Conservation (phyloP, 2,329 filamentous ascomycete species). For the Aureobasidium sp. region DNA sequence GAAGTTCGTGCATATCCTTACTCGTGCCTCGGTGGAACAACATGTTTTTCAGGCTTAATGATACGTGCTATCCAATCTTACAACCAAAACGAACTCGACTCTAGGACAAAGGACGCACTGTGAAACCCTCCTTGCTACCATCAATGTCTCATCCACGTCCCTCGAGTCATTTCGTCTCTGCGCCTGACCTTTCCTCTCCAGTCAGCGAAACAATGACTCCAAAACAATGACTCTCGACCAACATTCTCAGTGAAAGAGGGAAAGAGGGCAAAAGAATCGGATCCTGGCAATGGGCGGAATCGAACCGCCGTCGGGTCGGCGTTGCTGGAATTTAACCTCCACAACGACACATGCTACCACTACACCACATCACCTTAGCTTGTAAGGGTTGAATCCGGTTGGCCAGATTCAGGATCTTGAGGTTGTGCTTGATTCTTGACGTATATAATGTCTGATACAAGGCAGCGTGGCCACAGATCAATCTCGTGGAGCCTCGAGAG, state of each 20-base stretch:
- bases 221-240: not conserved
- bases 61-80: not conserved
- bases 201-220: too few species aligned
- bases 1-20: not conserved
- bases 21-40: too few species aligned
- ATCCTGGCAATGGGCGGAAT: slow-evolving; percentile 12
- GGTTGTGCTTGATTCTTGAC: not conserved
- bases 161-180: too few species aligned
- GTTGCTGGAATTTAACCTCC: slow-evolving; percentile 6
- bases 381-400: not conserved
- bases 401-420: slow-evolving; percentile 10
- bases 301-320: slow-evolving; percentile 8
- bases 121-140: not conserved
- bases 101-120: not conserved
- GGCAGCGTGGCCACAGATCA: too few species aligned
- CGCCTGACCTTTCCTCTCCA: too few species aligned
- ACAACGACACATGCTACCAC: slow-evolving; percentile 11
- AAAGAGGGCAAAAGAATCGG: not conserved
- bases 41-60: not conserved
- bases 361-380: slow-evolving; percentile 12
- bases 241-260: too few species aligned
- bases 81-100: too few species aligned
- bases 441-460: too few species aligned
- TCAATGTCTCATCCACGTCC: not conserved
- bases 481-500: too few species aligned